These are phyloP conservation scores for Raffaelea albimanens DNA, from an alignment of 2,329 filamentous ascomycete species.

Conservation along the genomic window DNA sequence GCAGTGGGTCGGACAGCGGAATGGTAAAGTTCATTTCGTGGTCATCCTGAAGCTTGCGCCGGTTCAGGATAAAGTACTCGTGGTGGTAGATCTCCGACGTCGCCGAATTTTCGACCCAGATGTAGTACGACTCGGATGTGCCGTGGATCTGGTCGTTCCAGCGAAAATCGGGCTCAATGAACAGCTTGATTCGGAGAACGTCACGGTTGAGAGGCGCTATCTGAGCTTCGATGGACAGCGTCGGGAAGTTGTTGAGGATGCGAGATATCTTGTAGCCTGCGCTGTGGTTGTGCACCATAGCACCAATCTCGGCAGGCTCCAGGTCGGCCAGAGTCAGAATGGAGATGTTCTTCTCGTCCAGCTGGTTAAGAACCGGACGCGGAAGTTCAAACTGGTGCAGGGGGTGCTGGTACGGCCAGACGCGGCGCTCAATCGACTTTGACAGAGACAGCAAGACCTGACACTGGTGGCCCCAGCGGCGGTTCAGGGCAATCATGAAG, in stretches of 20 bases:
- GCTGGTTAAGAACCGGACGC: constrained; percentile 68
- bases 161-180: constrained; percentile 76
- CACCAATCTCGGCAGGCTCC: constrained; percentile 83
- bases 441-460: constrained; percentile 82
- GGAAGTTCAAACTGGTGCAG: constrained; percentile 92
- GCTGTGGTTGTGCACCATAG: constrained; percentile 79
- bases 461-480: constrained; percentile 93
- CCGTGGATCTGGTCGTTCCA: constrained; percentile 96
- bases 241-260: constrained; percentile 85
- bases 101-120: constrained; percentile 98
- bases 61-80: constrained; percentile 88
- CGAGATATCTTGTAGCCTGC: constrained; percentile 77
- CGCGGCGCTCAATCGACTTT: constrained; percentile 92
- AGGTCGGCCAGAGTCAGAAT: constrained; percentile 86
- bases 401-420: constrained; percentile 93
- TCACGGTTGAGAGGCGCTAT: constrained; percentile 94
- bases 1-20: constrained; percentile 82
- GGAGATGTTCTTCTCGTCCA: constrained; percentile 56
- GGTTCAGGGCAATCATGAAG: constrained; percentile 95
- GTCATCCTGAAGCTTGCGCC: constrained; percentile 86
- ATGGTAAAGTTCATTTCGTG: constrained; percentile 98
- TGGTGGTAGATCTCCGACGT: constrained; percentile 97
- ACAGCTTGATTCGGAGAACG: constrained; percentile 83
- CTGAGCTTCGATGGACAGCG: constrained; percentile 80
- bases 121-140: constrained; percentile 91